A percentile compares a stretch with the other conserved stretches of the same genome.
These are phyloP conservation scores for Ceraceosorus bombacis DNA, from an alignment of 1,284 basidiomycete species.

Conservation along the genomic window DNA sequence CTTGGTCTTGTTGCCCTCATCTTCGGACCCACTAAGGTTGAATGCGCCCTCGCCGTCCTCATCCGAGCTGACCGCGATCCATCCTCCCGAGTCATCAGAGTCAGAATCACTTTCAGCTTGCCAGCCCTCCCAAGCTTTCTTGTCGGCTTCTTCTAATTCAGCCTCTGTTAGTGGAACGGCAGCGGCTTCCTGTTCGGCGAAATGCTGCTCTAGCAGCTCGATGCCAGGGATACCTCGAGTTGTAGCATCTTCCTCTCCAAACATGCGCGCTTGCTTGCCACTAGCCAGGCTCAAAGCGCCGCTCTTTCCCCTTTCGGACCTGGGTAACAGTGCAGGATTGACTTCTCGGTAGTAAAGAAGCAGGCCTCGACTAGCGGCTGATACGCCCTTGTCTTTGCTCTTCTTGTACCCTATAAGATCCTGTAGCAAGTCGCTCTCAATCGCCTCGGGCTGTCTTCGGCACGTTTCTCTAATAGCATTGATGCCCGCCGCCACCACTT, in stretches of 20 bases:
- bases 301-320: slow-evolving; percentile 61
- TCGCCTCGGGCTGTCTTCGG: slow-evolving; percentile 82
- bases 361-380: slow-evolving; percentile 75
- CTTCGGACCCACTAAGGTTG: slow-evolving; percentile 70
- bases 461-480: slow-evolving; percentile 93
- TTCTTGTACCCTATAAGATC: slow-evolving; percentile 92
- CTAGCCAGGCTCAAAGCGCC: slow-evolving; percentile 36
- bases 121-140: slow-evolving; percentile 79
- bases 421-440: slow-evolving; percentile 84
- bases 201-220: slow-evolving; percentile 44
- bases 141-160: slow-evolving; percentile 66
- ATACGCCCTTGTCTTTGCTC: slow-evolving; percentile 88
- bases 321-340: slow-evolving; percentile 85
- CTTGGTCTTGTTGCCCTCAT: slow-evolving; percentile 55
- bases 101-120: slow-evolving; percentile 64
- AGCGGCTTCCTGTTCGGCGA: slow-evolving; percentile 20
- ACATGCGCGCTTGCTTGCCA: slow-evolving; percentile 54
- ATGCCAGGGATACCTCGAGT: slow-evolving; percentile 74
- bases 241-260: slow-evolving; percentile 66
- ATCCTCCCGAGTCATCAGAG: slow-evolving; percentile 55
- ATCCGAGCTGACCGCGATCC: slow-evolving; percentile 77
- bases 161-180: slow-evolving; percentile 41
- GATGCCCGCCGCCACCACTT: slow-evolving; percentile 90
- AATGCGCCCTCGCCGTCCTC: slow-evolving; percentile 57
- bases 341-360: slow-evolving; percentile 91